These are phyloP conservation scores for Erigeron canadensis DNA, from an alignment of 129 eudicot species.

Conservation along the genomic window DNA sequence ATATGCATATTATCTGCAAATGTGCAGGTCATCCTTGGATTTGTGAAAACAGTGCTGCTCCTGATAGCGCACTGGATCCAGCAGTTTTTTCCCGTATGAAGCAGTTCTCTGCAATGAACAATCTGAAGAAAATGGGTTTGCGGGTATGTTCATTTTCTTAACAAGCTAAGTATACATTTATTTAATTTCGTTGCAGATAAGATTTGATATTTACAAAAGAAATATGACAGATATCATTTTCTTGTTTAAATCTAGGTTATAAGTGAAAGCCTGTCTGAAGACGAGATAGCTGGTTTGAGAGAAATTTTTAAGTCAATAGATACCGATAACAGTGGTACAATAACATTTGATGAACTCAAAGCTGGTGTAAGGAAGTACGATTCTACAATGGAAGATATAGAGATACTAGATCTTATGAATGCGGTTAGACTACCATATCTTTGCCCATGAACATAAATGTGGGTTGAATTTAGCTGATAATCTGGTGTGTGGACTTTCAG, in stretches of 20 bases:
- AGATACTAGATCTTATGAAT: constrained; percentile 95
- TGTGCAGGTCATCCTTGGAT: constrained; percentile 98
- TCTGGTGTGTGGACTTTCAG: constrained; percentile 43
- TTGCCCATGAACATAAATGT: not conserved
- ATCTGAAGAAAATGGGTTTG: constrained; percentile 96
- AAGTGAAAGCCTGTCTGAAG: constrained; percentile 96
- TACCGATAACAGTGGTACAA: constrained; percentile 94
- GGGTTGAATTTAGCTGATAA: not conserved
- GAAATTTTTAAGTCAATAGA: constrained; percentile 97
- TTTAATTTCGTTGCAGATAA: not conserved
- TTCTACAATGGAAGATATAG: constrained; percentile 85
- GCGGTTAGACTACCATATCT: constrained; percentile 53
- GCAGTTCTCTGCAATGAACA: constrained; percentile 97
- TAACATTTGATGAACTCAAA: constrained; percentile 96
- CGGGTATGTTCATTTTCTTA: constrained; percentile 57
- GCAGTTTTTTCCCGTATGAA: constrained; percentile 99
- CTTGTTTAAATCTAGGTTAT: constrained; percentile 52
- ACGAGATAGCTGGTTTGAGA: constrained; percentile 92
- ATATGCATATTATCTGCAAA: constrained; percentile 11
- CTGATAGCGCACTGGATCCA: constrained; percentile 90
- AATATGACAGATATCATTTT: not conserved
- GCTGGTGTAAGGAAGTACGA: constrained; percentile 88
- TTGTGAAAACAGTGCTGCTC: constrained; percentile 96
- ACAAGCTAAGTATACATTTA: not conserved
- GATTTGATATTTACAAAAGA: no score